Evolutionary conservation across 768 basidiomycete genomes (phyloP), one percentile per base, ranked within the genome.

Genomic region (Suillus lakei): DNA sequence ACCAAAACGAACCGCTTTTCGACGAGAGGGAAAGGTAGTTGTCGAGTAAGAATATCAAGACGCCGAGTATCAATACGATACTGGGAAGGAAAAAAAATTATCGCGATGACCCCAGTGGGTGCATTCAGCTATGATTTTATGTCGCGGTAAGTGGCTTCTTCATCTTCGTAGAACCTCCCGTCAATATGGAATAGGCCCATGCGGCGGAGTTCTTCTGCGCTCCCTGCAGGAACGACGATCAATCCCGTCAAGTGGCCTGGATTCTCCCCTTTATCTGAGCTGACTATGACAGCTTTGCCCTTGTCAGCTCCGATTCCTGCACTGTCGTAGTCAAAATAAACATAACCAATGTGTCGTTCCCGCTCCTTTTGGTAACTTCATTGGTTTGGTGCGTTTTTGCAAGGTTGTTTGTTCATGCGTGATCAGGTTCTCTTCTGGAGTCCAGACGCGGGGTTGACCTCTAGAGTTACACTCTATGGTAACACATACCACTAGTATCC

Each of bases 301-400:
- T 58, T 64, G 38, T 64, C 56, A 12, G 43, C 32, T 30, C 34
- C 59, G 5, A 26, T 41, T 10, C 4, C 58, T 41, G 30, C 63
- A 28, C 7, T 41, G 13, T 64, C 36, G 13, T 44, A 36, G 56
- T 64, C 63, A n/a, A 60, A 30, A 38, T 64, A 64, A 12, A 60
- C 63, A 10, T 44, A 64, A 10, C 63, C 58, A 8, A 46, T 36
- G 41, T 64, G 56, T 61, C 34, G n/a, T n/a, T n/a, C n/a, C n/a
- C n/a, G n/a, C n/a, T n/a, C n/a, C n/a, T n/a, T n/a, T n/a, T n/a
- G n/a, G n/a, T n/a, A n/a, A n/a, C n/a, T n/a, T n/a, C n/a, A n/a
- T n/a, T n/a, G n/a, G n/a, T n/a, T n/a, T n/a, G n/a, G n/a, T n/a
- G n/a, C n/a, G n/a, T n/a, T n/a, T n/a, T n/a, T n/a, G n/a, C n/a